Evolutionary conservation across 2,329 filamentous ascomycete species (phyloP).

Genomic region (Pseudogymnoascus sp.): DNA sequence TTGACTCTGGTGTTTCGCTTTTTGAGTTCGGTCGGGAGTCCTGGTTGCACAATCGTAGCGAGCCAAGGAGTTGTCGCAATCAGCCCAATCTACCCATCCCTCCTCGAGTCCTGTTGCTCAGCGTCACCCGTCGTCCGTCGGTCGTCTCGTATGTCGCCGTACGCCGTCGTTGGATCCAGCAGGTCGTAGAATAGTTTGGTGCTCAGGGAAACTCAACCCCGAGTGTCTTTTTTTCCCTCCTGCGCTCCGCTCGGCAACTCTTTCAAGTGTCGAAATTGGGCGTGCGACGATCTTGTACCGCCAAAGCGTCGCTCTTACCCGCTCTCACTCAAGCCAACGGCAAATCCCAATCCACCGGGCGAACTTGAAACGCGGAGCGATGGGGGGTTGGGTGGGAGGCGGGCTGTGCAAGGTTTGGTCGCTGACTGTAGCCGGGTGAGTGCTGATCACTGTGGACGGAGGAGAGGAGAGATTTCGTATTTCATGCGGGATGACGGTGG

Average conservation of each 20-base stretch:
- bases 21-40: not conserved
- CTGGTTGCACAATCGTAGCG: not conserved
- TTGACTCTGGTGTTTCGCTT: not conserved
- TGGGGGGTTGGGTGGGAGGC: not conserved
- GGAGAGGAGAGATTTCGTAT: constrained; percentile 2
- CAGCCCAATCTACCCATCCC: constrained; percentile 2
- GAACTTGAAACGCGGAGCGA: not conserved
- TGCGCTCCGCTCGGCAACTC: not conserved
- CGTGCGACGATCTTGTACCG: not conserved
- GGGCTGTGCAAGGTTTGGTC: constrained; percentile 4
- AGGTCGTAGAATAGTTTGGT: not conserved
- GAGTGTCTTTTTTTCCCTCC: not conserved
- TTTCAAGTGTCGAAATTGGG: constrained; percentile 4
- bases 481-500: not conserved
- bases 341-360: not conserved
- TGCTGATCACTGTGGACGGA: not conserved
- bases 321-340: constrained; percentile 4
- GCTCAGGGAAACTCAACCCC: constrained; percentile 3
- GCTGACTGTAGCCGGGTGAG: not conserved
- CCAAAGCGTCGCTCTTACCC: constrained; percentile 2
- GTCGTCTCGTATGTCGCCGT: not conserved
- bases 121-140: not conserved
- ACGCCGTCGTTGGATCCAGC: not conserved
- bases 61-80: not conserved
- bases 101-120: constrained; percentile 1